A percentile compares a stretch with the other conserved stretches of the same genome.
These are phyloP conservation scores for Solanum paucissectum DNA, from an alignment of 257 asterid species.

Conservation along the genomic window DNA sequence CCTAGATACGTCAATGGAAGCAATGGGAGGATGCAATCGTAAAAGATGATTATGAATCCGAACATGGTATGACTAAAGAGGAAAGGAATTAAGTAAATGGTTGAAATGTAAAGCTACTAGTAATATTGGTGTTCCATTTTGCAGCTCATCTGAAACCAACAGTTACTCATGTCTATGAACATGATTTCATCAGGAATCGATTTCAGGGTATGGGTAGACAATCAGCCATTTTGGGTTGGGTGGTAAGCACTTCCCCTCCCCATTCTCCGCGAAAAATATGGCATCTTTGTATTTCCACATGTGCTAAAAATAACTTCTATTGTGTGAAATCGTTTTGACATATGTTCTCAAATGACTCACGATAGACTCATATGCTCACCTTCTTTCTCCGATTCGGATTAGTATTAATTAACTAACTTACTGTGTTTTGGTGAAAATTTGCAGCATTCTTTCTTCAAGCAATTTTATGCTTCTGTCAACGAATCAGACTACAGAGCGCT, in stretches of 20 bases:
- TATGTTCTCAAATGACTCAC: not conserved
- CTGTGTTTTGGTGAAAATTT: constrained; percentile 5
- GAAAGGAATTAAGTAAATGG: not conserved
- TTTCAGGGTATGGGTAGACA: constrained; percentile 48
- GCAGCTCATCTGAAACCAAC: constrained; percentile 42
- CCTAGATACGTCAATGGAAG: constrained; percentile 42
- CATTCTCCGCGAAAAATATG: not conserved
- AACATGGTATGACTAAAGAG: constrained; percentile 15
- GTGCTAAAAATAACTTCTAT: not conserved
- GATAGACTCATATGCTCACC: not conserved
- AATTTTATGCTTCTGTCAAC: constrained; percentile 84
- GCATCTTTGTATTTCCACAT: not conserved
- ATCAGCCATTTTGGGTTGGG: constrained; percentile 46
- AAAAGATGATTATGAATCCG: constrained; percentile 16
- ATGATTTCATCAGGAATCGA: constrained; percentile 64
- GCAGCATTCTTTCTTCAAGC: constrained; percentile 85
- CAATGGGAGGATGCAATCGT: constrained; percentile 41
- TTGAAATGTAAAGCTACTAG: not conserved
- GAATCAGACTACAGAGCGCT: constrained; percentile 80
- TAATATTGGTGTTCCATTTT: not conserved
- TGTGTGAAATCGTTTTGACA: not conserved
- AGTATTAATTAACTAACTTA: not conserved
- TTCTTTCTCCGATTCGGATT: not conserved
- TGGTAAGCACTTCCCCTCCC: constrained; percentile 35
- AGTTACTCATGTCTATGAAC: constrained; percentile 54